Conservation (phyloP, 257 asterid species). For the Gentiana dahurica region DNA sequence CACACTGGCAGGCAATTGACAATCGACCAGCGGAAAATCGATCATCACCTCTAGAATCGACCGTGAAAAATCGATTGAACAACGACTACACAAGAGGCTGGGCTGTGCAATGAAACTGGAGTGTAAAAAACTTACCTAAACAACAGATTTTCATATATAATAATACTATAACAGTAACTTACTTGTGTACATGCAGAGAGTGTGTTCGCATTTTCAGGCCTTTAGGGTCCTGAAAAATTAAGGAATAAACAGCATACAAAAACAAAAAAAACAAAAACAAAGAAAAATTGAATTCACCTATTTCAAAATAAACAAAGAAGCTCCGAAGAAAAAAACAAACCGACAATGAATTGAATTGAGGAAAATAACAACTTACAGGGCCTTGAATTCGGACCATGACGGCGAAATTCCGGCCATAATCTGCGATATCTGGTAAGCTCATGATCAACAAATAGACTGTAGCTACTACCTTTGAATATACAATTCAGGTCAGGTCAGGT, state of each 20-base stretch:
- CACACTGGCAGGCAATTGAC: too few species aligned
- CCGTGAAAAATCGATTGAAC: too few species aligned
- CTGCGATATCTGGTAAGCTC: conserved; percentile 80
- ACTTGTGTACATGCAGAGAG: conserved; percentile 88
- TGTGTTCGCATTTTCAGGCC: conserved; percentile 90
- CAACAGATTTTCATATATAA: too few species aligned
- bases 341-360: conserved; percentile 1
- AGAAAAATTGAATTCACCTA: not conserved
- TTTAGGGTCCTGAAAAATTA: conserved; percentile 71
- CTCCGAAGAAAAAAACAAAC: not conserved
- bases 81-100: too few species aligned
- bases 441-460: conserved; percentile 15
- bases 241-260: not conserved
- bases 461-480: not conserved
- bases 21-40: too few species aligned
- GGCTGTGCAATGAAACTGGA: too few species aligned
- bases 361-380: conserved; percentile 48
- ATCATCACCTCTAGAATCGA: too few species aligned
- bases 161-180: conserved; percentile 13
- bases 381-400: conserved; percentile 98
- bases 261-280: not conserved
- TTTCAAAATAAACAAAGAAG: not conserved
- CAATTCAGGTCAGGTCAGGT: too few species aligned
- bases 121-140: not conserved
- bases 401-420: conserved; percentile 68